Base-by-base conservation (phyloP, 805 yeast genomes). In the Schizosaccharomyces lindneri region DNA sequence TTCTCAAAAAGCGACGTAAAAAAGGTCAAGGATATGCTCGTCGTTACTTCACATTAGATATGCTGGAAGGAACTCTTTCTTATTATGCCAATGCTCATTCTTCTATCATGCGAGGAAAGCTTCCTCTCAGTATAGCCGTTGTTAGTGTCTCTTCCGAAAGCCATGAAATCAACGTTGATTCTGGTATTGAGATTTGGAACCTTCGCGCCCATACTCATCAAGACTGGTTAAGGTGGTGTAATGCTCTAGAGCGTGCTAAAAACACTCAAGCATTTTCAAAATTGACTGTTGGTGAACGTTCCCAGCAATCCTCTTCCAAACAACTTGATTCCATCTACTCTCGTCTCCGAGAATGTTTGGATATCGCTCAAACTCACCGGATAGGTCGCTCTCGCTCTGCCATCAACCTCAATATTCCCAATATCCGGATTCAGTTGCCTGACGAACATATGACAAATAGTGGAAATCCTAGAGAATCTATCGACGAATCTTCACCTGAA, bases 171-270 rank as follows among this genome's bases (percentile, higher is more conserved):
- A 81, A 84, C 59, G 78, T 93, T 63, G 97, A 93, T 70, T 87
- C 97, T 0, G 97, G 97, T 2, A 82, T 90, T 81, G 97, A 90
- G 70, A 82, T 85, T 9, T 90, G 97, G 97, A 81, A 81, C 48
- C 74, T 90, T 64, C 86, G 85, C 67, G 85, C 97, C 0, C 73
- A 76, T 59, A 80, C 76, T 62, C 71, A 72, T 11, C 74, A 76
- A 5, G 89, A 85, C 65, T 93, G 87, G 78, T 78, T 81, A 43
- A 75, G 79, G 5, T 93, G 98, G 98, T 79, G 84, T 15, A 77
- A 81, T 61, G 95, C 95, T 24, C 11, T 51, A 17, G 57, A 57
- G 27, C 19, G 46, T 17, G 39, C 48, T 39, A 41, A 41, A 36
- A 32, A 19, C 9, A 51, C 31, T 5, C 36, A 21, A 7, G 27